Evolutionary conservation across 2,329 filamentous ascomycete species (phyloP), one percentile per base, ranked within the genome.

Genomic region (Triangularia verruculosa): DNA sequence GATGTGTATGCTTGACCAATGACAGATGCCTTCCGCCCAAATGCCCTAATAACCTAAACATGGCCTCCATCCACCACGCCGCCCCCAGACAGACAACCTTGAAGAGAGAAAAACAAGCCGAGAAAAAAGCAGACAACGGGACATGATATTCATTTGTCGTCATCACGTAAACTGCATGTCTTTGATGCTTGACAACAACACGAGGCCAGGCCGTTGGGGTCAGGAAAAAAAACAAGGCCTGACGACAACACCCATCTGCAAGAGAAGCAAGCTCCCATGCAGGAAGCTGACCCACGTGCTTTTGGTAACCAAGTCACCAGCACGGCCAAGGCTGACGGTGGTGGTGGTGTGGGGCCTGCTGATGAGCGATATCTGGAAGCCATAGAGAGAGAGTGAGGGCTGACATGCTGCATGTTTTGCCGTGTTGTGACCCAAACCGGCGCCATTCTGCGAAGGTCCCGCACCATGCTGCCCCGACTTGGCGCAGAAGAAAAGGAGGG

Each of bases 181-280:
- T 17, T 47, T 17, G n/a, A n/a, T n/a, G 39, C 39, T 20, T 20
- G 7, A 17, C 39, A 20, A 17, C 7, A 22, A 5, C 27, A n/a
- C n/a, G 34, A n/a, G 34, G 34, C 34, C 17, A 47, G 39, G 12
- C 39, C 54, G n/a, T 52, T 59, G 57, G 57, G 34, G 39, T 59
- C 39, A 25, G 56, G 57, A 59, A 59, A 52, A n/a, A 59, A 47
- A 52, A 32, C 57, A 59, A 59, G 57, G 57, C n/a, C 57, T 43
- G 57, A 52, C 24, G 32, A 47, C 32, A 43, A 32, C 22, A 15
- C 7, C 56, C 39, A 25, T n/a, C 56, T 58, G 56, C 56, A 58
- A 54, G 27, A 30, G 28, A 34, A 30, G 27, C 17, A 34, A 30
- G 27, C 17, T 34, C 22, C 39, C 39, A 47, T 54, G 51, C 51